Base-by-base conservation (phyloP, 176 grass and related monocot genomes). In the Saccharum spontaneum region DNA sequence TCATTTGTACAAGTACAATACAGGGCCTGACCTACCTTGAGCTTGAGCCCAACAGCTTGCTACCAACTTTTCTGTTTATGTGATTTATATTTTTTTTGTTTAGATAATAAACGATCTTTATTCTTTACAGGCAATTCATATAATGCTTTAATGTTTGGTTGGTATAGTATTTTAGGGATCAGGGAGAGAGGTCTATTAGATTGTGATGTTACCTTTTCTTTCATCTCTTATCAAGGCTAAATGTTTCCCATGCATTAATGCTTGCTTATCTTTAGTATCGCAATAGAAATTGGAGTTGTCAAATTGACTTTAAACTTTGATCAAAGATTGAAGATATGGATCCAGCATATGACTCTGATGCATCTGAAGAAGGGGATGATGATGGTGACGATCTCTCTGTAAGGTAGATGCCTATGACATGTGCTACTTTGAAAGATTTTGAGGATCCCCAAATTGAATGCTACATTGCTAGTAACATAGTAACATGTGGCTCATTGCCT, bases 381-480 rank as follows among this genome's bases (percentile, higher is more conserved):
- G 88, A 90, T 89, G 88, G 79, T 67, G 93, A 93, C 87, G 93
- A 92, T 75, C 88, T 93, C 72, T 95, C 90, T 92, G 86, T 87
- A 87, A 92, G 93, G 93, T 95, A 95, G 52, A 83, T 81, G 71
- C 24, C 69, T 66, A 38, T 60, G 18, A 30, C 67, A 76, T 69
- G 18, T 90, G 76, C 43, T 67, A 43, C 71, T 80, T 84, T 33
- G 6, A 77, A 40, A 49, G 52, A 70, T 82, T 77, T 85, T 26
- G n/a, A 67, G 44, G 74, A 90, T 6, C 22, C 48, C 36, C 40
- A 57, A 89, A n/a, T 67, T 86, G 79, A 86, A 44, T 82, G 79
- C 69, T 71, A 34, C 52, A 73, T 55, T 77, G 79, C 54, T 71
- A 61, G 68, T 60, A 70, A 67, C 66, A 36, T 3, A 80, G 64